A percentile compares a stretch with the other conserved stretches of the same genome.
Conservation (phyloP, 257 asterid species). For the Solanum piurae region DNA sequence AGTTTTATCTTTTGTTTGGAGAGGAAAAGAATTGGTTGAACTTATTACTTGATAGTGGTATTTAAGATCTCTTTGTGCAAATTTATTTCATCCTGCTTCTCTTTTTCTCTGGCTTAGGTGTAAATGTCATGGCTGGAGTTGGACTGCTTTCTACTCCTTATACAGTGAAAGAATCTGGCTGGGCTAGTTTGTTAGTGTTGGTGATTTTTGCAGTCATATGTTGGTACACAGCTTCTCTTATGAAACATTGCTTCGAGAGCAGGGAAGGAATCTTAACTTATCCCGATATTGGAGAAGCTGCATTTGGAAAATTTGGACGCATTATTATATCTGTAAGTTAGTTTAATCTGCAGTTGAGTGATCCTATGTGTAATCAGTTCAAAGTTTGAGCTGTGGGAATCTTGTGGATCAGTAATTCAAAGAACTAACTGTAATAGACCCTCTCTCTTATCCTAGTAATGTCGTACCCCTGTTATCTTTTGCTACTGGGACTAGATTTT, state of each 20-base stretch:
- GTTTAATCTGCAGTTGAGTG: background rate
- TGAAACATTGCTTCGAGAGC: slow-evolving; percentile 73
- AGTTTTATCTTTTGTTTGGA: background rate
- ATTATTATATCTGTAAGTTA: slow-evolving; percentile 59
- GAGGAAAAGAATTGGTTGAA: background rate
- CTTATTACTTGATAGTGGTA: background rate
- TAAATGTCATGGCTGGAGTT: slow-evolving; percentile 84
- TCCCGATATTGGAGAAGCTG: slow-evolving; percentile 88
- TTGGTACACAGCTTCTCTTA: slow-evolving; percentile 68
- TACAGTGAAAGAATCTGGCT: slow-evolving; percentile 65
- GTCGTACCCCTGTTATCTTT: background rate
- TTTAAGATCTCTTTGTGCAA: background rate
- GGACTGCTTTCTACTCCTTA: slow-evolving; percentile 71
- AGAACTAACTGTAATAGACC: background rate
- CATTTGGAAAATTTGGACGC: slow-evolving; percentile 68
- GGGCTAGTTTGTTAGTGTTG: slow-evolving; percentile 54
- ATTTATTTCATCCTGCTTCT: background rate
- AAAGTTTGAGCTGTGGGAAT: background rate
- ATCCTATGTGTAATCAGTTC: background rate
- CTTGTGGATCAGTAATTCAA: background rate
- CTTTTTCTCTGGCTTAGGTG: slow-evolving; percentile 19
- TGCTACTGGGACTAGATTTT: background rate
- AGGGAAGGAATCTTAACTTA: slow-evolving; percentile 47
- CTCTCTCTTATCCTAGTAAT: background rate
- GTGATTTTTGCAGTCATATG: slow-evolving; percentile 62